Evolutionary conservation across 768 basidiomycete species (phyloP).

Genomic region (Podaxis sp.): DNA sequence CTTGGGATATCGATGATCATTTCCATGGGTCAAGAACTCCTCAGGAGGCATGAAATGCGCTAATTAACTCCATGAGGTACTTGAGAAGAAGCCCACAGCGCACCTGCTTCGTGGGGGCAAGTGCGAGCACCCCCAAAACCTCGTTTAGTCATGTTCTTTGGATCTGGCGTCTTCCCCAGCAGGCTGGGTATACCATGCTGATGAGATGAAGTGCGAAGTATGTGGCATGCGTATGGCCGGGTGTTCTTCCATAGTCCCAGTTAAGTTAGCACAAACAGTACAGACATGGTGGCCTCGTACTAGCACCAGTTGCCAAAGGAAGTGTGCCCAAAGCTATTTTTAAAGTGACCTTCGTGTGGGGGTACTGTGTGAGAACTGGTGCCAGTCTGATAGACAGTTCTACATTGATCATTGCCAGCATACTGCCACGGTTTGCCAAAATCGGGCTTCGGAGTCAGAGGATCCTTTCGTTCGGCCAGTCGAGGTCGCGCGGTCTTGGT

Average conservation of each 20-base stretch:
- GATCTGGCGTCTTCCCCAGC: neutral
- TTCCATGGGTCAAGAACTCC: neutral
- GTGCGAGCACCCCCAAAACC: neutral
- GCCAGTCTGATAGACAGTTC: neutral
- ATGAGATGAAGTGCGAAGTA: neutral
- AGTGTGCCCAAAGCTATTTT: neutral
- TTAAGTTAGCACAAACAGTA: neutral
- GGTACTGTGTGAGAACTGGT: neutral
- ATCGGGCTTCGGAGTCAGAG: neutral
- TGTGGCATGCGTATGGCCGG: neutral
- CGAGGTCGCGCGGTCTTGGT: neutral
- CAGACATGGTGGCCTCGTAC: neutral
- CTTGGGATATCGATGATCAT: constrained; percentile 8
- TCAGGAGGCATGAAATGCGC: neutral
- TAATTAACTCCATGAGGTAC: constrained; percentile 1
- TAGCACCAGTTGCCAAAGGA: neutral
- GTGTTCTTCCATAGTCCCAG: neutral
- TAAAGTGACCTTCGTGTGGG: neutral
- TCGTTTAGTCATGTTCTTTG: neutral
- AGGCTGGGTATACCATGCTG: neutral
- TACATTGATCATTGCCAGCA: neutral
- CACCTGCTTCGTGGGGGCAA: neutral
- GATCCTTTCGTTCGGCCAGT: neutral
- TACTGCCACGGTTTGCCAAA: neutral
- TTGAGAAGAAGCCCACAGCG: neutral